These are phyloP conservation scores for Nicotiana rustica DNA, from an alignment of 305 asterid species.

Conservation along the genomic window DNA sequence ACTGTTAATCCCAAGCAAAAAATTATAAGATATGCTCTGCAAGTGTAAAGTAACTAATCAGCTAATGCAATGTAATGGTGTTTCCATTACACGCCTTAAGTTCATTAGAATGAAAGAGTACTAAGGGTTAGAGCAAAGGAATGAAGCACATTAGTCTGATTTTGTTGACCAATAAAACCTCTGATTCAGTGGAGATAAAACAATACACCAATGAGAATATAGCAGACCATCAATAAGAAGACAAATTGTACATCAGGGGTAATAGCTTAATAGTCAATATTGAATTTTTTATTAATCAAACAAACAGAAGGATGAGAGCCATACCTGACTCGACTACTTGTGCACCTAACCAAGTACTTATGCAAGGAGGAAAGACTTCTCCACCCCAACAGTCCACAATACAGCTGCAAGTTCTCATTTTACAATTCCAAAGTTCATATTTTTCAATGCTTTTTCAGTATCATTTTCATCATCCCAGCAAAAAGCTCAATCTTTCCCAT, in stretches of 20 bases:
- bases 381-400: constrained; percentile 95
- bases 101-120: not conserved
- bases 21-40: not conserved
- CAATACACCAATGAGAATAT: not conserved
- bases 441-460: constrained; percentile 55
- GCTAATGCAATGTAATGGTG: constrained; percentile 4
- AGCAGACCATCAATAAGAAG: not conserved
- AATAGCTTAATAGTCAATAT: not conserved
- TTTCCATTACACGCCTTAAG: not conserved
- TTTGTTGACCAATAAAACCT: not conserved
- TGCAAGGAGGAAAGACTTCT: constrained; percentile 86
- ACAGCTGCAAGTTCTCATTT: constrained; percentile 82
- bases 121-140: not conserved
- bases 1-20: not conserved
- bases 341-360: constrained; percentile 93
- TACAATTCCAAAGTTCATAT: constrained; percentile 57
- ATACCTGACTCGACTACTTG: constrained; percentile 85
- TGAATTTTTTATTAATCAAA: not conserved
- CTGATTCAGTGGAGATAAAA: not conserved
- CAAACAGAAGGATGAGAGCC: not conserved
- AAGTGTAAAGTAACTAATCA: not conserved
- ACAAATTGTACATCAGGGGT: not conserved
- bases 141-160: constrained; percentile 2
- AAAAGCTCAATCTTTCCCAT: constrained; percentile 66
- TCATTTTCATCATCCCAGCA: constrained; percentile 89